Percentiles rank a stretch among this genome's conserved stretches.
Evolutionary conservation across 306 rosid species (phyloP).

Genomic region (Rosa chinensis): DNA sequence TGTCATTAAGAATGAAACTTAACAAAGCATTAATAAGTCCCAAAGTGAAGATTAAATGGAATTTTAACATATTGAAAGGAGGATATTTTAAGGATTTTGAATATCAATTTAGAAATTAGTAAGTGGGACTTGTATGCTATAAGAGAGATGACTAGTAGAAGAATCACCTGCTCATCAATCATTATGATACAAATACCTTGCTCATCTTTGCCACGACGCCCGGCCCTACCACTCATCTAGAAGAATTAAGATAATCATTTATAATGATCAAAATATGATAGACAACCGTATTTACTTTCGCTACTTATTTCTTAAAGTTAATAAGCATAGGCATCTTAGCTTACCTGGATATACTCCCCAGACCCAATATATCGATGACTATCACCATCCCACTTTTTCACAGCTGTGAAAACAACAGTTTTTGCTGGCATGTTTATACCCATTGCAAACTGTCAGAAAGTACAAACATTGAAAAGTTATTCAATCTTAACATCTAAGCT

Average conservation of each 20-base stretch:
- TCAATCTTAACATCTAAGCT: constrained; percentile 16
- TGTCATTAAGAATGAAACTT: neutral
- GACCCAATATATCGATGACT: constrained; percentile 95
- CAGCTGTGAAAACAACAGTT: constrained; percentile 95
- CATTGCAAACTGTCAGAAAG: constrained; percentile 87
- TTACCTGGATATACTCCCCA: constrained; percentile 98
- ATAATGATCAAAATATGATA: constrained; percentile 1
- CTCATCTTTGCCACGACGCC: constrained; percentile 98
- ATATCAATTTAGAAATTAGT: constrained; percentile 5
- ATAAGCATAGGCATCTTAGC: constrained; percentile 25
- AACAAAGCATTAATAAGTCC: neutral
- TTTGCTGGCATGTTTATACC: constrained; percentile 99
- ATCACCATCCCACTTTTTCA: constrained; percentile 99
- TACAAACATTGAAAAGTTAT: constrained; percentile 6
- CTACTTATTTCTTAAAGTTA: neutral
- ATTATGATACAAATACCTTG: constrained; percentile 94
- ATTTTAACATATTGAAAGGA: neutral
- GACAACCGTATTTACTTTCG: neutral
- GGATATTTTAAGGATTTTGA: neutral
- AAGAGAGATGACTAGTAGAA: constrained; percentile 6
- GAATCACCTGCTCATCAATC: constrained; percentile 89
- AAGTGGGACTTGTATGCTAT: neutral
- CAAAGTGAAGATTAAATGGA: neutral
- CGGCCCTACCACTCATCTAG: constrained; percentile 99
- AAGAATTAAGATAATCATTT: neutral